These are phyloP conservation scores for Solanum hybrid DNA, from an alignment of 305 asterid species.

Conservation along the genomic window DNA sequence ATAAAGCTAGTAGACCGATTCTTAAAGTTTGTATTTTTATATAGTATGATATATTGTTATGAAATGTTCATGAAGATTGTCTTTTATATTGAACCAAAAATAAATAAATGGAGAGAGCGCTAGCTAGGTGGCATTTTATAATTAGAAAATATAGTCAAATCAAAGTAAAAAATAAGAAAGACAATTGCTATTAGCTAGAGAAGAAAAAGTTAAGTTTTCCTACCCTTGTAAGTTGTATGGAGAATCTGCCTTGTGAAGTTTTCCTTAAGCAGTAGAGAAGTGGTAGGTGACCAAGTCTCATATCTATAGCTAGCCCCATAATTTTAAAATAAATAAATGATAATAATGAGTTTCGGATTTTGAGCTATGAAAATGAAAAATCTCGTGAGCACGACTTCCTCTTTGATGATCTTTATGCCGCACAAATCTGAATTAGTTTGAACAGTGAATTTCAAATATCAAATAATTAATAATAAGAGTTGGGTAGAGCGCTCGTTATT, in stretches of 20 bases:
- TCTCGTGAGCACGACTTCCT: no score
- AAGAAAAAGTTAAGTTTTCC: background rate
- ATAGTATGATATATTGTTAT: constrained; percentile 4
- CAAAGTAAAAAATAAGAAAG: background rate
- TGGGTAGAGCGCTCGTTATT: background rate
- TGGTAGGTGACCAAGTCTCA: background rate
- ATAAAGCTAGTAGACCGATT: background rate
- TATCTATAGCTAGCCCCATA: background rate
- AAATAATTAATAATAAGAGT: background rate
- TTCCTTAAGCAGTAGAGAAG: background rate
- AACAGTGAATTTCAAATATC: background rate
- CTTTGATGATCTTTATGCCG: background rate
- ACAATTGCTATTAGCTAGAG: background rate
- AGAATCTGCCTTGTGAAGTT: constrained; percentile 5
- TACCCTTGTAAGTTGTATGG: background rate
- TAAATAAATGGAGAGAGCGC: background rate
- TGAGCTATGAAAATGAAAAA: background rate
- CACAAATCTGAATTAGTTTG: background rate
- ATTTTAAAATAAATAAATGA: background rate
- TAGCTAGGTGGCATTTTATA: background rate
- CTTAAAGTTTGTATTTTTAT: constrained; percentile 16
- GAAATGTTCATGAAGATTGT: background rate
- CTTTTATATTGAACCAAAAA: background rate
- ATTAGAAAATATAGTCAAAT: background rate
- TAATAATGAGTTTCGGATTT: background rate